Conservation (phyloP, 345 rosid genomes). For the Eucalyptus regnans region DNA sequence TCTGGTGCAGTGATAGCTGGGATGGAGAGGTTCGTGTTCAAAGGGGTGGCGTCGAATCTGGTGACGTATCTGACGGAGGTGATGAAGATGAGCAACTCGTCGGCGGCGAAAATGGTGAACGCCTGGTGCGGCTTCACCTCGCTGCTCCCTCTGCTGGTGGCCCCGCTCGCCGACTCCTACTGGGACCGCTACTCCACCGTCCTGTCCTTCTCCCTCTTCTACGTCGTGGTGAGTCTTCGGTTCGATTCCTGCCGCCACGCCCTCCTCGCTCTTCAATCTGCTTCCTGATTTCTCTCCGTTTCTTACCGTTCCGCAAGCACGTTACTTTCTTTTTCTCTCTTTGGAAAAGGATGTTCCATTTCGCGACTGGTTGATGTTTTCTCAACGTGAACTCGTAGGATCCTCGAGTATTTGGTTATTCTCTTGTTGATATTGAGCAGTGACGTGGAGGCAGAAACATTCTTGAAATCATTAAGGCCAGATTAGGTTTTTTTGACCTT, state of each 20-base stretch:
- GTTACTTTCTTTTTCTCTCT: background rate
- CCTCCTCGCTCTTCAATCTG: background rate
- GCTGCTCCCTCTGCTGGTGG: constrained; percentile 71
- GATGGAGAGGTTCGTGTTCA: constrained; percentile 91
- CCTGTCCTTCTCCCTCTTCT: constrained; percentile 60
- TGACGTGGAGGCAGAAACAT: background rate
- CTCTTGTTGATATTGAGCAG: background rate
- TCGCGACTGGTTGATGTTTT: background rate
- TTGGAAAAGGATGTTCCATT: background rate
- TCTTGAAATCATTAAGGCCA: background rate
- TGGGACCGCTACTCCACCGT: constrained; percentile 77
- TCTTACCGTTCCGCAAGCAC: background rate
- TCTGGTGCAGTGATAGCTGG: constrained; percentile 49
- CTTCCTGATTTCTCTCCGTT: background rate
- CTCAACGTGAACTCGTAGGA: background rate
- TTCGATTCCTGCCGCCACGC: background rate
- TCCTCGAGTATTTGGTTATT: background rate
- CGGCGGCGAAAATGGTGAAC: constrained; percentile 82
- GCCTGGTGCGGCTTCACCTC: constrained; percentile 90
- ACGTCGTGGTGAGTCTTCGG: constrained; percentile 45
- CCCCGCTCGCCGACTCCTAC: constrained; percentile 71
- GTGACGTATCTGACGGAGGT: constrained; percentile 85
- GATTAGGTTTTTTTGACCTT: background rate
- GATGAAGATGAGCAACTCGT: constrained; percentile 71
- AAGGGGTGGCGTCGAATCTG: constrained; percentile 90